Evolutionary conservation across 768 basidiomycete species (phyloP), one percentile per base, ranked within the genome.

Genomic region (Sporobolomyces pararoseus): DNA sequence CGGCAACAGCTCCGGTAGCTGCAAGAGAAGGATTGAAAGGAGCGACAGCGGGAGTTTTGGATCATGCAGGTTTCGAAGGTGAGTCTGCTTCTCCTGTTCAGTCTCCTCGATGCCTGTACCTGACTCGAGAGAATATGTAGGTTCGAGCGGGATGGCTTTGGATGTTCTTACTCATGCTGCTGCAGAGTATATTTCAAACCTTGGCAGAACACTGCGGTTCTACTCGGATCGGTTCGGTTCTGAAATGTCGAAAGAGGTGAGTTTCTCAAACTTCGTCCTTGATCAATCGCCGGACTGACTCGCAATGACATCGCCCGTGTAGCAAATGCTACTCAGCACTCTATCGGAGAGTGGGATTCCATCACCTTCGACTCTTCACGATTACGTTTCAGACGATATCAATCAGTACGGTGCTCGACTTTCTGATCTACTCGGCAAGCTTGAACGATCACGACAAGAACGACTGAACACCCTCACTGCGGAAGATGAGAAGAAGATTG

Each of bases 321-420:
- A 95, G 91, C 91, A 95, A 86, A 94, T 96, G 39, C 87, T 95
- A 44, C 83, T 93, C 2, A 91, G 95, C 78, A 89, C 91, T 0
- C 81, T 97, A 23, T 90, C 93, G 73, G 91, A 96, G 80, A 90
- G 89, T 68, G 94, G 94, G 7, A 86, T 85, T 10, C 86, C 90
- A 0, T 84, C 86, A 64, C 81, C 92, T 13, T 83, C 86, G 75
- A 88, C 90, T 70, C 84, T 98, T 1, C 91, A 94, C 74, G 84
- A 87, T 17, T 93, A 96, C 78, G 85, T 97, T 77, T 85, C 85
- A 57, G 93, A 97, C 70, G 95, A 96, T 69, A 84, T 98, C 47
- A 83, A 91, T 75, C 84, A 90, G 52, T 88, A 95, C 76, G 90
- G 91, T 12, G 79, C 83, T 13, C 86, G 91, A 57, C 80, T 98